Conservation (phyloP, 495 filamentous ascomycete genomes). For the Lasiosphaeriaceae sp. region DNA sequence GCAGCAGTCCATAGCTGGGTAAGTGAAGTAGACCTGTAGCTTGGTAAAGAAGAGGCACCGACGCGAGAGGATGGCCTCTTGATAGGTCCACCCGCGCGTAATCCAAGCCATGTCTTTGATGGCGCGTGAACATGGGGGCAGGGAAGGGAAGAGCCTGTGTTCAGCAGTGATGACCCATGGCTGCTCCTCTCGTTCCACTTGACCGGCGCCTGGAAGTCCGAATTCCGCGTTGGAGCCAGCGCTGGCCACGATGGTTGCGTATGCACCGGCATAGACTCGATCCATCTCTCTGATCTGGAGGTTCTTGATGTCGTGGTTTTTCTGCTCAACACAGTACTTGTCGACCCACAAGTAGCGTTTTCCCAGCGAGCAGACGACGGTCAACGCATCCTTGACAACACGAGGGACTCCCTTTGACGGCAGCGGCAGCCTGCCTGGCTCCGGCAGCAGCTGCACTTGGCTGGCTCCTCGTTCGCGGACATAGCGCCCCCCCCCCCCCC, state of each 20-base stretch:
- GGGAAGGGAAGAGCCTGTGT: background rate
- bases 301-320: background rate
- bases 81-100: too few relatives aligned
- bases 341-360: constrained; percentile 23
- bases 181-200: background rate
- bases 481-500: too few relatives aligned
- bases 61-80: too few relatives aligned
- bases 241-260: background rate
- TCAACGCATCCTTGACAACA: constrained; percentile 26
- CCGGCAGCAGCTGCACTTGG: too few relatives aligned
- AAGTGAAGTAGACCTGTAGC: too few relatives aligned
- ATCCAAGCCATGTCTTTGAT: background rate
- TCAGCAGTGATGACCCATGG: background rate
- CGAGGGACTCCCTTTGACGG: background rate
- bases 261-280: background rate
- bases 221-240: background rate
- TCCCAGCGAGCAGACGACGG: constrained; percentile 6
- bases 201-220: constrained; percentile 2
- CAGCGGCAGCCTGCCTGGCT: too few relatives aligned
- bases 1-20: too few relatives aligned
- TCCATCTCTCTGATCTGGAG: background rate
- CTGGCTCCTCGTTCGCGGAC: too few relatives aligned
- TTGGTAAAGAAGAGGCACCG: too few relatives aligned
- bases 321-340: constrained; percentile 11
- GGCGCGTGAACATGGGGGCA: background rate